Conservation (phyloP, 345 rosid species). For the Citrus inodora region DNA sequence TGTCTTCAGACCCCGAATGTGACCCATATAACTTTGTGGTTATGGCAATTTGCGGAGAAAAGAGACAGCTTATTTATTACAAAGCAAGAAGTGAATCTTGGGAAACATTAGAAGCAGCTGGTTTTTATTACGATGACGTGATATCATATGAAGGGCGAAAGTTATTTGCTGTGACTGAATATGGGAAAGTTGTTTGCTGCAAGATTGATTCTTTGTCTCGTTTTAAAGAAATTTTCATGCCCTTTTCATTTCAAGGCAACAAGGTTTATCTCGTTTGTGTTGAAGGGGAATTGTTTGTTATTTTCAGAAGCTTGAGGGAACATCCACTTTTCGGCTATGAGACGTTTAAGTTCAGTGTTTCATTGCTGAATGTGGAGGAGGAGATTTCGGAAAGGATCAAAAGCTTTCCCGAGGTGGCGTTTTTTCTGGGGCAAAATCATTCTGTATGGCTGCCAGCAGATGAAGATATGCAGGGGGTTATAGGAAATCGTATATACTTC, state of each 20-base stretch:
- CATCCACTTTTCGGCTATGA: background rate
- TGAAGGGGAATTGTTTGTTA: background rate
- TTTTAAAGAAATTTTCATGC: background rate
- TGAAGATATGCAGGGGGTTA: background rate
- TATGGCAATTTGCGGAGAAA: background rate
- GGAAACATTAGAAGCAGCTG: background rate
- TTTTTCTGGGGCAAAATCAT: background rate
- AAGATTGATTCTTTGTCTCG: background rate
- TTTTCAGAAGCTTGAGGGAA: background rate
- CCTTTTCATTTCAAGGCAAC: background rate
- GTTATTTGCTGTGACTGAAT: background rate
- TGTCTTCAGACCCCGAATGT: background rate
- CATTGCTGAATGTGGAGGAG: background rate
- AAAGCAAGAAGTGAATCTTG: background rate
- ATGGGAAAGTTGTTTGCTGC: background rate
- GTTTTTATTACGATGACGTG: background rate
- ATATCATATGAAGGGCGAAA: background rate
- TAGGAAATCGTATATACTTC: background rate
- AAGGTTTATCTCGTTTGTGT: background rate
- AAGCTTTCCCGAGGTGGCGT: background rate
- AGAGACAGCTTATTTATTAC: background rate
- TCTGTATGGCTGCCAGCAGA: background rate
- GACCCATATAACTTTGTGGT: background rate
- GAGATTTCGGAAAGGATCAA: background rate
- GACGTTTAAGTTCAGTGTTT: background rate